Conservation (phyloP, 1,284 basidiomycete genomes). For the Dichomitus squalens region DNA sequence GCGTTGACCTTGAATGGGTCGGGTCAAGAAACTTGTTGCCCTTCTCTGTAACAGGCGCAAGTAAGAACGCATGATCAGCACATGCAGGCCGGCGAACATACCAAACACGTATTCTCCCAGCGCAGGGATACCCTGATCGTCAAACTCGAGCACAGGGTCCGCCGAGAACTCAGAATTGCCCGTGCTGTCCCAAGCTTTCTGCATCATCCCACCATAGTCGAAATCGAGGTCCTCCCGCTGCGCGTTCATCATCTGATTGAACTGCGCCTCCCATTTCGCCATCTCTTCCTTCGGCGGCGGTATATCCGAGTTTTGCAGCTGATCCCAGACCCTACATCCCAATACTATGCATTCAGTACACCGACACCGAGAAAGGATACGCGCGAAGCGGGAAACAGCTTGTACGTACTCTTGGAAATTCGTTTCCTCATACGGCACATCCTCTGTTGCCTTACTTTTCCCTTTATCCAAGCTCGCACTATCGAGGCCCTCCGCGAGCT, state of each 20-base stretch:
- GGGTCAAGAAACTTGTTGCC: conserved; percentile 74
- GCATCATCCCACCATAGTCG: conserved; percentile 63
- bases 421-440: conserved; percentile 16
- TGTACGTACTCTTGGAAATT: conserved; percentile 53
- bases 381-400: background rate
- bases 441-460: conserved; percentile 33
- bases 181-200: conserved; percentile 62
- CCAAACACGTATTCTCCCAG: conserved; percentile 77
- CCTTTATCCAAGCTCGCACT: conserved; percentile 35
- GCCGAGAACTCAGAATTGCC: conserved; percentile 40
- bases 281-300: conserved; percentile 66
- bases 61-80: conserved; percentile 18
- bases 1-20: conserved; percentile 52
- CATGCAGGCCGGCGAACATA: conserved; percentile 37
- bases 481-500: conserved; percentile 45
- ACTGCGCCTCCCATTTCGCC: conserved; percentile 88
- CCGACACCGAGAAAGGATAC: background rate
- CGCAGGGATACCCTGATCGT: conserved; percentile 74
- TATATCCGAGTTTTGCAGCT: conserved; percentile 56
- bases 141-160: conserved; percentile 49
- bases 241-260: conserved; percentile 76
- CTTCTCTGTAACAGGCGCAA: conserved; percentile 41
- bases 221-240: conserved; percentile 64
- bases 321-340: conserved; percentile 55
- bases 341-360: background rate